Evolutionary conservation across 768 basidiomycete genomes (phyloP), one percentile per base, ranked within the genome.

Genomic region (Mycena pura): DNA sequence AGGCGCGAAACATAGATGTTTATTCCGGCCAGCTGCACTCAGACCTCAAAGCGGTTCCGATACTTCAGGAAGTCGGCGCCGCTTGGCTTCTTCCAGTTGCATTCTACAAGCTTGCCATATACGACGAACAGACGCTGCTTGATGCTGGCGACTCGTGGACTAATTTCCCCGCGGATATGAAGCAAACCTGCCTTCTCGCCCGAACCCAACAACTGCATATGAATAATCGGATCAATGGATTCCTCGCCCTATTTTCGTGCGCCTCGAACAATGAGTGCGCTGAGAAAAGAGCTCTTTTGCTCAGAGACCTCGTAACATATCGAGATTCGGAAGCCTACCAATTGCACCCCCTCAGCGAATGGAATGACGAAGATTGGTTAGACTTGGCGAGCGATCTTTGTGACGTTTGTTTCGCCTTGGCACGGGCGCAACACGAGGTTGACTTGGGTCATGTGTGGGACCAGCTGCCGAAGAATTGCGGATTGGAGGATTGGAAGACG

Each of bases 1-100:
- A 46, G 24, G 44, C 40, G 19, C 40, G 19, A 41, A 41, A n/a
- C 13, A 41, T 41, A 21, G 5, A 22, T 41, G 19, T 41, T 41
- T 22, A 22, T 41, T 41, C 19, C 40, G 7, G 13, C 21, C 19
- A 41, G 24, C 40, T 41, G 24, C 19, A 41, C 40, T 9, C 7
- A 41, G 24, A 41, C 40, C 14, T 49, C 1, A 3, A 3, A 1
- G 39, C 15, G 6, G 27, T 53, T 5, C 27, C 39, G 5, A 29
- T 53, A n/a, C 19, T 43, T 5, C 51, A 53, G 10, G 40, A 40
- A 15, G 51, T 51, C 10, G 28, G 13, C 1, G 40, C 28, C 3
- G 31, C 19, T 4, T 53, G 51, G 51, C 51, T 53, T 5, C 51
- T 53, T 14, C 51, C 51, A 22, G 29, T 19, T 34, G 51, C 51